phyloP scores from a whole-genome alignment of 2,329 filamentous ascomycete species.

The Dichotomopilus funicola region DNA sequence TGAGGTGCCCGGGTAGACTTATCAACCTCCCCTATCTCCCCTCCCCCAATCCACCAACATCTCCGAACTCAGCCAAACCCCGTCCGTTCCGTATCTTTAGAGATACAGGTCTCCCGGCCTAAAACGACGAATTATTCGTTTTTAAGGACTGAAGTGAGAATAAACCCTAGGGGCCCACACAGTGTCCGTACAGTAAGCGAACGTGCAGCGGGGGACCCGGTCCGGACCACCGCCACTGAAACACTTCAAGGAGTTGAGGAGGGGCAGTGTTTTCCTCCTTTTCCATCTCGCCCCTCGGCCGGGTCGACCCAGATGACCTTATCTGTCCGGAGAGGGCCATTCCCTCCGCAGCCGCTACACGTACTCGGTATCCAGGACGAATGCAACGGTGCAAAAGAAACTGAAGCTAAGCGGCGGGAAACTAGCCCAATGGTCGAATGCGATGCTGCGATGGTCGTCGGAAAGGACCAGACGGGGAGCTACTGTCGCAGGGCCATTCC shows the following conservation, averaged over 20 bases:
- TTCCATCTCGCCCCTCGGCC: background rate
- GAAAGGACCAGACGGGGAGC: no score
- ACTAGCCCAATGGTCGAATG: no score
- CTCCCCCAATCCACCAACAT: background rate
- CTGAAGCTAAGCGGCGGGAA: no score
- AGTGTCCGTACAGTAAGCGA: slow-evolving; percentile 9
- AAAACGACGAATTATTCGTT: no score
- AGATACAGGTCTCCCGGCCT: background rate
- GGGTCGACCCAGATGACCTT: background rate
- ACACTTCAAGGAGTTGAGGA: background rate
- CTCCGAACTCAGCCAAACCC: background rate
- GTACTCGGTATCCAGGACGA: no score
- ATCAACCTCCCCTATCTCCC: background rate
- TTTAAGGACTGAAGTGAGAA: background rate
- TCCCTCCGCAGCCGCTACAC: no score
- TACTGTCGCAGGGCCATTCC: no score
- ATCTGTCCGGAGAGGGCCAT: no score
- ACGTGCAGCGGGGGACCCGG: background rate
- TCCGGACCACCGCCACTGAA: background rate
- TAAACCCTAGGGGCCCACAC: slow-evolving; percentile 4
- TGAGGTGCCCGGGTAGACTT: background rate
- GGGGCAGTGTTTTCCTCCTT: background rate
- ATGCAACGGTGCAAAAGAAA: no score
- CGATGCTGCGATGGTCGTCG: no score
- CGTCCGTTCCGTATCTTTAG: background rate